Base-by-base conservation (phyloP, 345 rosid genomes). In the Citrus inodora region DNA sequence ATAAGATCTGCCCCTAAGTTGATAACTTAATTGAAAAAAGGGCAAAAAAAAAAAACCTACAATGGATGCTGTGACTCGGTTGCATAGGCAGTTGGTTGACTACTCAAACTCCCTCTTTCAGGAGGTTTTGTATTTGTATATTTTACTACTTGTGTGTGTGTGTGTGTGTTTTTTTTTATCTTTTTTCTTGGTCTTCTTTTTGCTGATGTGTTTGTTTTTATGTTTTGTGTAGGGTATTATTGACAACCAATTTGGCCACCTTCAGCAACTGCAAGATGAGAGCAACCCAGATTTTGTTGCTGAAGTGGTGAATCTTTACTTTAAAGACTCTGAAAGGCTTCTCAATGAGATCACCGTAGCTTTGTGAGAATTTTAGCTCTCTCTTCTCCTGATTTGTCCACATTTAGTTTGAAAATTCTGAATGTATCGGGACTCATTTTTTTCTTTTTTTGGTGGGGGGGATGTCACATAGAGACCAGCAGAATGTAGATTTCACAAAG, bases 301-400 rank as follows among this genome's bases (percentile, higher is more conserved):
- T 35, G 93, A 90, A 84, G 92, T 88, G 32, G 90, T 88, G 19
- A 74, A 89, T 24, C 88, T 88, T 55, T 90, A 86, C 90, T 90
- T 90, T 82, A 61, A 83, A 67, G 93, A 88, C 30, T 79, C 90
- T 32, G 86, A 90, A 71, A 85, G 90, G 80, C 90, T 90, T 63
- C 86, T 90, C 33, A 78, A 84, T 67, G 89, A 90, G 76, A 81
- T 90, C 32, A 79, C 93, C 64, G 77, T 71, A 32, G 81, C 84
- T 58, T 77, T 90, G 93, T 90, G 63, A 86, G 87, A 24, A 53
- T 17, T 38, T 66, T 38, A 37, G 30, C 71, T 30, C 63, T 51
- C 42, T 72, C n/a, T 53, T 30, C 8, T 17, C 1, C 0, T 24
- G 16, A 19, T 8, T 70, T 17, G 35, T 24, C 25, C 33, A 24